Percentiles rank a stretch among this genome's conserved stretches.
phyloP scores from a whole-genome alignment of 495 filamentous ascomycete species.

The Tricharina praecox region DNA sequence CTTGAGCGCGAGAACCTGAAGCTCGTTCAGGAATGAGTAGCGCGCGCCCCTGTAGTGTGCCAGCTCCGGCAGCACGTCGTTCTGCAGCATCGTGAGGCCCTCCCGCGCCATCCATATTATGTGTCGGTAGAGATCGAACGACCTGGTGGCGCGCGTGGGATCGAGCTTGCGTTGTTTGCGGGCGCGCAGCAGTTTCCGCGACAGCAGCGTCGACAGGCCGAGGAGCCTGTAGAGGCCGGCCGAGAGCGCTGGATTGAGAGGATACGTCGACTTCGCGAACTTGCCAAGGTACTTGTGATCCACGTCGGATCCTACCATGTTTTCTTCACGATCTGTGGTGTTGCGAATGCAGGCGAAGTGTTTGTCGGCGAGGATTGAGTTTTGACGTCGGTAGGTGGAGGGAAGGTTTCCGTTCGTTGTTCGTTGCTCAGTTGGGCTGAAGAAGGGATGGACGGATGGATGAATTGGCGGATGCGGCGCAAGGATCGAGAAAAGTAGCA shows the following conservation, averaged over 20 bases:
- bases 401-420: not conserved
- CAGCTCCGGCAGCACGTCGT: slow-evolving; percentile 69
- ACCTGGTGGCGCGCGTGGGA: slow-evolving; percentile 58
- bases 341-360: not conserved
- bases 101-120: slow-evolving; percentile 94
- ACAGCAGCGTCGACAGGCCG: slow-evolving; percentile 75
- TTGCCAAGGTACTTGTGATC: slow-evolving; percentile 90
- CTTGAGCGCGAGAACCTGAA: slow-evolving; percentile 79
- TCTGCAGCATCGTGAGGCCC: slow-evolving; percentile 69
- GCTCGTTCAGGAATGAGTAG: slow-evolving; percentile 32
- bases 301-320: slow-evolving; percentile 94
- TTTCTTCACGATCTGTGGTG: not conserved
- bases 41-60: slow-evolving; percentile 31
- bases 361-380: not conserved
- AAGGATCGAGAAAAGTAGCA: not conserved
- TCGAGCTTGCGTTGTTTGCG: slow-evolving; percentile 72
- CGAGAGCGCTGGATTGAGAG: slow-evolving; percentile 58
- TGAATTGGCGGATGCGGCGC: not conserved
- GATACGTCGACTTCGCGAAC: slow-evolving; percentile 57
- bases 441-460: slow-evolving; percentile 3
- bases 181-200: slow-evolving; percentile 65
- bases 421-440: too few relatives aligned
- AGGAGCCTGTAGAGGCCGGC: slow-evolving; percentile 74
- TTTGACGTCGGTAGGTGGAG: too few relatives aligned
- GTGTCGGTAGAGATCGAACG: slow-evolving; percentile 70